Conservation (phyloP, 2,329 filamentous ascomycete species). For the Juglanconis sp. region DNA sequence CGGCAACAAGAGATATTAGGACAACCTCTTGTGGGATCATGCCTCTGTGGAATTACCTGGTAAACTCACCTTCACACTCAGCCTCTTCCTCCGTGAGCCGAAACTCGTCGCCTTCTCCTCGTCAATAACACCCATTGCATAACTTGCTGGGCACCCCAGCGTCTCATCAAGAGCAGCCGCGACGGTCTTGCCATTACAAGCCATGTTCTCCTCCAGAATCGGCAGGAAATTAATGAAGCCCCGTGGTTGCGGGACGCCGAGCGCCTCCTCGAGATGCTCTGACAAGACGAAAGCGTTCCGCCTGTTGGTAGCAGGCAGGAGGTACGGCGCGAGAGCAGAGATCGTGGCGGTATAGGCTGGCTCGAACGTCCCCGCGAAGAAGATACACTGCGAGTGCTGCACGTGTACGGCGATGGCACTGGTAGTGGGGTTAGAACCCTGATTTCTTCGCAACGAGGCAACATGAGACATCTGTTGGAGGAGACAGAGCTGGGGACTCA, state of each 20-base stretch:
- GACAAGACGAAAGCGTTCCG: constrained; percentile 77
- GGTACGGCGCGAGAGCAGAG: constrained; percentile 63
- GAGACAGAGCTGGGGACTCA: constrained; percentile 26
- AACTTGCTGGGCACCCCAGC: constrained; percentile 27
- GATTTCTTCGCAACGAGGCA: background rate
- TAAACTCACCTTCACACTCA: constrained; percentile 33
- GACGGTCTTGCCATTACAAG: constrained; percentile 67
- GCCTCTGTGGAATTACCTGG: too few relatives aligned
- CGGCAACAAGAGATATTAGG: background rate
- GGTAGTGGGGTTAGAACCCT: background rate
- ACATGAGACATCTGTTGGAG: background rate
- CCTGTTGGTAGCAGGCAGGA: constrained; percentile 74
- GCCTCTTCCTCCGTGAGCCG: constrained; percentile 26
- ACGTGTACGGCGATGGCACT: constrained; percentile 66
- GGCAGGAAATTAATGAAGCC: constrained; percentile 72
- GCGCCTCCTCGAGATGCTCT: constrained; percentile 66
- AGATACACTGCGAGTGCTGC: constrained; percentile 71
- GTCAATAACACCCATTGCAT: constrained; percentile 26
- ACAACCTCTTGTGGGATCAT: too few relatives aligned
- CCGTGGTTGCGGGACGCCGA: constrained; percentile 63
- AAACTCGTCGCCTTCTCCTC: constrained; percentile 11
- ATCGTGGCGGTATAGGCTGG: constrained; percentile 78
- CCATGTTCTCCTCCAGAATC: constrained; percentile 68
- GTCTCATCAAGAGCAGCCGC: constrained; percentile 63
- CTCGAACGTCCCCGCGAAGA: constrained; percentile 72